Conservation (phyloP, 2,329 filamentous ascomycete genomes). For the Chalara sp. region DNA sequence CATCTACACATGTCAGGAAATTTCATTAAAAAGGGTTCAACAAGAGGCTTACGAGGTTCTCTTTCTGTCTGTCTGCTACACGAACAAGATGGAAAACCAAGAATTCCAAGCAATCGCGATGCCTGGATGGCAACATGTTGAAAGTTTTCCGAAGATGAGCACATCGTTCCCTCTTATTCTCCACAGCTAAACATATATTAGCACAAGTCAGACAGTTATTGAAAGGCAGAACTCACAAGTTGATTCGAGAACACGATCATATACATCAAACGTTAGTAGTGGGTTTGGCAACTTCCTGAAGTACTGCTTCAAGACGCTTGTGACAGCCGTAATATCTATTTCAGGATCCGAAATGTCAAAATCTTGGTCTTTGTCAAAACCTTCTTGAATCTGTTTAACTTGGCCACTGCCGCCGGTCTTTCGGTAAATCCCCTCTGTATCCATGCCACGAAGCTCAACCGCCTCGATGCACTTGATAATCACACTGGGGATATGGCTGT, state of each 20-base stretch:
- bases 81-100: conserved; percentile 87
- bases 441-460: conserved; percentile 93
- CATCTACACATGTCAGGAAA: conserved; percentile 54
- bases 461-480: conserved; percentile 94
- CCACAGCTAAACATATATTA: conserved; percentile 44
- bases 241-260: conserved; percentile 81
- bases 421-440: conserved; percentile 94
- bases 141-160: conserved; percentile 67
- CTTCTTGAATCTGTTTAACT: conserved; percentile 82
- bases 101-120: conserved; percentile 87
- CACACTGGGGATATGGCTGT: conserved; percentile 80
- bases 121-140: conserved; percentile 70
- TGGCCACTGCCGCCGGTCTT: conserved; percentile 93
- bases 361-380: conserved; percentile 80
- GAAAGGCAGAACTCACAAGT: conserved; percentile 46
- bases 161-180: conserved; percentile 60
- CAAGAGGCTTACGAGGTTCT: conserved; percentile 66
- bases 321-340: conserved; percentile 93
- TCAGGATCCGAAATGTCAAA: conserved; percentile 91
- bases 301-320: conserved; percentile 93
- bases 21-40: background rate
- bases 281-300: conserved; percentile 89
- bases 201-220: conserved; percentile 7
- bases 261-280: conserved; percentile 85
- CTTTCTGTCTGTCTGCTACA: conserved; percentile 73